Percentiles rank a stretch among this genome's conserved stretches.
phyloP scores from a whole-genome alignment of 352 stramenopile genomes.

The Globisporangium ultimum region DNA sequence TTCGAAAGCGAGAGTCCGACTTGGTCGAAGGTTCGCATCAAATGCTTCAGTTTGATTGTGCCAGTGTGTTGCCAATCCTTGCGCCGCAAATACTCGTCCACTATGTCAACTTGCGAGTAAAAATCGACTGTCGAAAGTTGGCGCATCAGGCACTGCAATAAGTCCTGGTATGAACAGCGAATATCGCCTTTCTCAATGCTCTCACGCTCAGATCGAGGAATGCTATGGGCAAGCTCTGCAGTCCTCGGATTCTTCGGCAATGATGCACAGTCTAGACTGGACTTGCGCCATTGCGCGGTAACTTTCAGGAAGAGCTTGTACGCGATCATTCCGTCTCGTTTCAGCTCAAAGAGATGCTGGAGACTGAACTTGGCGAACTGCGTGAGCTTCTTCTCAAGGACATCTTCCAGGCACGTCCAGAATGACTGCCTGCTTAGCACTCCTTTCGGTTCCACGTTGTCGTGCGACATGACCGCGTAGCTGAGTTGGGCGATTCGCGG shows the following conservation, averaged over 20 bases:
- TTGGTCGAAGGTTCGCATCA: conserved; percentile 45
- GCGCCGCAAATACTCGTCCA: conserved; percentile 49
- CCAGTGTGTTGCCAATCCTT: conserved; percentile 28
- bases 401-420: conserved; percentile 31
- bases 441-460: conserved; percentile 19
- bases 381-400: conserved; percentile 24
- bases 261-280: neutral
- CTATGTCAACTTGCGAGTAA: conserved; percentile 54
- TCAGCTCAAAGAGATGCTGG: conserved; percentile 70
- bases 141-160: conserved; percentile 53
- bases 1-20: conserved; percentile 48
- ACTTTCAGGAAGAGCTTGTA: conserved; percentile 77
- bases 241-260: neutral
- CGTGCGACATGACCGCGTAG: conserved; percentile 36
- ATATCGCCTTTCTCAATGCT: too few species aligned
- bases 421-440: conserved; percentile 26
- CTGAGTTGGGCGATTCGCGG: conserved; percentile 52
- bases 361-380: conserved; percentile 34
- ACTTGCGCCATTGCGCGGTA: conserved; percentile 47
- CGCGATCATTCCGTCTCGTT: conserved; percentile 48
- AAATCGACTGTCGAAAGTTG: conserved; percentile 74
- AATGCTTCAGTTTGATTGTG: conserved; percentile 28
- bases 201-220: neutral
- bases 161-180: conserved; percentile 16
- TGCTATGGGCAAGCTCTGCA: neutral